Base-by-base conservation (phyloP, 2,329 filamentous ascomycete genomes). In the Claviceps sp. region DNA sequence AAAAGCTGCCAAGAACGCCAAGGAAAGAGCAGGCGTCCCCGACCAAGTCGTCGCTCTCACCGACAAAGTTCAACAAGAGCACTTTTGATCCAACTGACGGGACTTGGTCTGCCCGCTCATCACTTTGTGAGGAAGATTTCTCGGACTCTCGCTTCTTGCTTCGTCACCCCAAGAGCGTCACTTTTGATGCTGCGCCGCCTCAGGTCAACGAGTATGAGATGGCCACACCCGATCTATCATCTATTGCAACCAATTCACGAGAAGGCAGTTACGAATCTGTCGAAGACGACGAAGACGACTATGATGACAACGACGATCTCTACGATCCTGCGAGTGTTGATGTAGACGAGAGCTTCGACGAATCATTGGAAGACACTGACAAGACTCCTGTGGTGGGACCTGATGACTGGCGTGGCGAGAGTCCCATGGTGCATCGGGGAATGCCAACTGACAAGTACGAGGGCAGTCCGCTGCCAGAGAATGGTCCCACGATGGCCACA, bases 121-220 rank as follows among this genome's bases (percentile, higher is more conserved):
- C 76, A 2, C 71, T 76, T 42, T 73, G 77, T 40, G 78, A 84
- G 43, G 72, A 72, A 44, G 70, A 82, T 50, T 71, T 84, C 16
- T 79, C 81, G 38, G 78, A 79, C 6, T 84, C 85, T 51, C 81
- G 80, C 57, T 77, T 76, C 13, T 75, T 89, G 43, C 85, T 88
- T 64, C 85, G 89, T 51, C 87, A 95, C 68, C 84, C 88, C 47
- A 98, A 98, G 75, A 96, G 90, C 62, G 93, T 98, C 54, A 98
- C 91, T 0, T 98, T 98, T 65, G 89, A 97, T 69, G 86, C 85
- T 40, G 89, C 88, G 2, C 91, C 91, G 22, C 93, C 93, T 24
- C 87, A 95, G 64, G 79, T 98, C 62, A 95, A 97, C 64, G 93
- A 98, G 70, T 98, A 97, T 66, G 93, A 97, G 69, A 90, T 96